These are phyloP conservation scores for Syzygium aqueum DNA, from an alignment of 345 rosid genomes.

Conservation along the genomic window DNA sequence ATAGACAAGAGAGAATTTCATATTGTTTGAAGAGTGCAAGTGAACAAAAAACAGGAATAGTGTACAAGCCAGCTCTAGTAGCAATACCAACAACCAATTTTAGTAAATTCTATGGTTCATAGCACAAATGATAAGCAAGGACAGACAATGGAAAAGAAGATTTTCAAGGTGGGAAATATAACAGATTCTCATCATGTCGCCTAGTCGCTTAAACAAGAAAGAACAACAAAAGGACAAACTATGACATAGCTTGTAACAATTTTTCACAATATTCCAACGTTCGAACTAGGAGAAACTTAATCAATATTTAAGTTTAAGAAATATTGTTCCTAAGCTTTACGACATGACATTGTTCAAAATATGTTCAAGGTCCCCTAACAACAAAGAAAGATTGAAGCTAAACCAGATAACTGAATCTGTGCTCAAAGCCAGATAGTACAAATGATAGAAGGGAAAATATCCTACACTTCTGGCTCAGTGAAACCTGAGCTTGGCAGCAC, in stretches of 20 bases:
- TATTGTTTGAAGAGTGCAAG: neutral
- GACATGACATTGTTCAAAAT: neutral
- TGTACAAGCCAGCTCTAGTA: neutral
- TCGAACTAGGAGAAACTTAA: neutral
- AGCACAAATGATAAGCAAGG: neutral
- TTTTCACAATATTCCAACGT: neutral
- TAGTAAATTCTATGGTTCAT: neutral
- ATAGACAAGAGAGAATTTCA: neutral
- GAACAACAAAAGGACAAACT: neutral
- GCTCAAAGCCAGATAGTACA: neutral
- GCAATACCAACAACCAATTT: neutral
- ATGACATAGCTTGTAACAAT: neutral
- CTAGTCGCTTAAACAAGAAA: neutral
- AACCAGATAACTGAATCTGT: neutral
- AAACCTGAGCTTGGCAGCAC: neutral
- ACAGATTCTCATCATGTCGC: neutral
- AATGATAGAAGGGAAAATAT: neutral
- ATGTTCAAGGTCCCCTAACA: neutral
- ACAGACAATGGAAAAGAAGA: neutral
- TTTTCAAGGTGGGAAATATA: neutral
- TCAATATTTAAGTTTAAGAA: neutral
- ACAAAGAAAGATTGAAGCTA: neutral
- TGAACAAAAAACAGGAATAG: neutral
- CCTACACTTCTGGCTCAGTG: neutral
- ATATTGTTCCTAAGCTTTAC: neutral